Evolutionary conservation across 352 stramenopile genomes (phyloP), one percentile per base, ranked within the genome.

Genomic region (Phytopythium aichiense): DNA sequence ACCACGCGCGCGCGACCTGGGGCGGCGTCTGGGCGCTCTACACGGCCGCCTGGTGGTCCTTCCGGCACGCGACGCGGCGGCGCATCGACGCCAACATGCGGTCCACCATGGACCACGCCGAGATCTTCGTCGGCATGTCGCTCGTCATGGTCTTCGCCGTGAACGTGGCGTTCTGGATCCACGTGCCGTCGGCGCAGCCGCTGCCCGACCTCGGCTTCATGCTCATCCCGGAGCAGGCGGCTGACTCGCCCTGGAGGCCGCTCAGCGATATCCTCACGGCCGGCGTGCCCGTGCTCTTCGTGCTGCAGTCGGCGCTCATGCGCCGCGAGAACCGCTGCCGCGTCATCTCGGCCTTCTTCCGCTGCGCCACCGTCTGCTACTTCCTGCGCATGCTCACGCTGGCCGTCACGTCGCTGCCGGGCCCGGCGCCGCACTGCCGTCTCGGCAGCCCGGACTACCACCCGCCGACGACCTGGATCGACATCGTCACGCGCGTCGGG

Each of bases 181-280:
- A 92, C 64, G 75, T 83, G 31, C 84, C 84, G 9, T 69, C 77
- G 20, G 70, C 61, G 13, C 76, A 63, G 37, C 79, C 78, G 25
- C 77, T 92, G 20, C 80, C 76, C 43, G 84, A 92, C 58, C 50
- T 92, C 50, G 84, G 84, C 55, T 92, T 92, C 61, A 76, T 88
- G 68, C 61, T 92, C 31, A 82, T 91, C 46, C 84, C 84, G 2
- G 84, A 88, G 66, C 78, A 87, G 58, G 68, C 72, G 0, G 63
- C 75, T 8, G 64, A 88, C 64, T 87, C 76, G 11, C 68, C 67
- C 50, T 88, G 83, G 81, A 68, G 81, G 0, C 77, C 81, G 16
- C 65, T 91, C 15, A 88, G 76, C 61, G 84, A 92, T 67, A 72
- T 89, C 38, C 59, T 92, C 22, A 90, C 84, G 12, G 77, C 72